Base-by-base conservation (phyloP, 176 grass and related monocot species). In the sorghum (Sorghum bicolor) region DNA sequence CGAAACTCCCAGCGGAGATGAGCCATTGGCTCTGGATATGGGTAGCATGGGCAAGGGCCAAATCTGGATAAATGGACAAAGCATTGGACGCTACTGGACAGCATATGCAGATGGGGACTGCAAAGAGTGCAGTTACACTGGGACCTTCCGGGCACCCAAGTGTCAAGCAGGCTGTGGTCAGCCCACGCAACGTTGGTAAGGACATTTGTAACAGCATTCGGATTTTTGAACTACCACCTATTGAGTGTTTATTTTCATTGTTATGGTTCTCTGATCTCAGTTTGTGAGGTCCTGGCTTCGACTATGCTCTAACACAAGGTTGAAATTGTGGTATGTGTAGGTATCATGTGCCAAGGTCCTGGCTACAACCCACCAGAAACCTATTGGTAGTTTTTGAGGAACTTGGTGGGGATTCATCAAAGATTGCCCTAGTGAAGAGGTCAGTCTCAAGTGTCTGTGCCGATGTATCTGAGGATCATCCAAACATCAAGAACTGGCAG, bases 331-430 rank as follows among this genome's bases (percentile, higher is more conserved):
- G 55, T 78, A 64, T 64, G 37, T 78, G n/a, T 69, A 99, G 97
- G 97, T 99, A 99, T 76, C 97, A 96, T 86, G 93, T 99, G 57
- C 97, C 97, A 55, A 92, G 90, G 71, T 99, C 97, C 69, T 99
- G 92, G 91, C 68, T 99, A 40, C 91, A 94, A 48, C 85, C 96
- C 26, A 91, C 80, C 34, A 89, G 87, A 86, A 99, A 99, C 83
- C 87, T 99, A 2, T 30, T 99, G 37, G 97, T 99, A 53, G 89
- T 99, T 64, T 99, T 99, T 8, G 97, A 99, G 88, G 97, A 99
- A 77, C 87, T 99, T 64, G 93, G 97, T 22, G 97, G 97, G 28
- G 93, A 99, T 76, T 91, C 93, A 22, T 78, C 83, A 1, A 96
- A 96, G 80, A 94, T 99, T 76, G 74, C 91, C 52, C 80, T 99